Percentiles rank a stretch among this genome's conserved stretches.
phyloP scores from a whole-genome alignment of 2,329 filamentous ascomycete species.

The Diaporthe capsici region DNA sequence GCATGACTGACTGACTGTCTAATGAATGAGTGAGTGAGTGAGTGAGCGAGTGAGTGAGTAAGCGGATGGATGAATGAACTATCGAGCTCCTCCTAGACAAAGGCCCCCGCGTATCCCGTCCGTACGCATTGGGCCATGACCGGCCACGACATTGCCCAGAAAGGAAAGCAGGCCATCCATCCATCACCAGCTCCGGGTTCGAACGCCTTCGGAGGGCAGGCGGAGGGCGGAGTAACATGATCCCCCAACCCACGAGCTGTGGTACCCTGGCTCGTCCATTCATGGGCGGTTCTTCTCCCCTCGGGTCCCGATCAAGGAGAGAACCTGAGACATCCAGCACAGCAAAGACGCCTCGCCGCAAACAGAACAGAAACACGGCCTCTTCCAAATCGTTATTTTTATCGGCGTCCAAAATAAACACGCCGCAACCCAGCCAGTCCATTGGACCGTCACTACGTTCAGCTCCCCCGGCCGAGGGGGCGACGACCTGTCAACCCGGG shows the following conservation, averaged over 20 bases:
- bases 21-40: background rate
- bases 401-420: slow-evolving; percentile 26
- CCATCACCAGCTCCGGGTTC: slow-evolving; percentile 1
- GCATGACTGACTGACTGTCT: background rate
- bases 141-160: slow-evolving; percentile 8
- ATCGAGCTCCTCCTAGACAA: slow-evolving; percentile 10
- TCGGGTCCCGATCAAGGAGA: slow-evolving; percentile 30
- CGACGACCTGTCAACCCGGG: slow-evolving; percentile 15
- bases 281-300: background rate
- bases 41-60: background rate
- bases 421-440: slow-evolving; percentile 2
- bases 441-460: background rate
- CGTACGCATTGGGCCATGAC: slow-evolving; percentile 18
- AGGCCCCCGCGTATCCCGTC: background rate
- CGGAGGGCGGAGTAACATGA: slow-evolving; percentile 18
- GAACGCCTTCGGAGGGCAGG: background rate
- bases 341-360: slow-evolving; percentile 29
- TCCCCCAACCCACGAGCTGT: slow-evolving; percentile 25
- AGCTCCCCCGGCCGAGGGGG: slow-evolving; percentile 20
- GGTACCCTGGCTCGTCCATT: background rate
- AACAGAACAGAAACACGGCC: slow-evolving; percentile 29
- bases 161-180: background rate
- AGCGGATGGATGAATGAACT: background rate
- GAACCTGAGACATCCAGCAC: slow-evolving; percentile 31
- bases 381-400: slow-evolving; percentile 32